phyloP scores from a whole-genome alignment of 169 alveolate genomes.

The Cyclospora cayetanensis region DNA sequence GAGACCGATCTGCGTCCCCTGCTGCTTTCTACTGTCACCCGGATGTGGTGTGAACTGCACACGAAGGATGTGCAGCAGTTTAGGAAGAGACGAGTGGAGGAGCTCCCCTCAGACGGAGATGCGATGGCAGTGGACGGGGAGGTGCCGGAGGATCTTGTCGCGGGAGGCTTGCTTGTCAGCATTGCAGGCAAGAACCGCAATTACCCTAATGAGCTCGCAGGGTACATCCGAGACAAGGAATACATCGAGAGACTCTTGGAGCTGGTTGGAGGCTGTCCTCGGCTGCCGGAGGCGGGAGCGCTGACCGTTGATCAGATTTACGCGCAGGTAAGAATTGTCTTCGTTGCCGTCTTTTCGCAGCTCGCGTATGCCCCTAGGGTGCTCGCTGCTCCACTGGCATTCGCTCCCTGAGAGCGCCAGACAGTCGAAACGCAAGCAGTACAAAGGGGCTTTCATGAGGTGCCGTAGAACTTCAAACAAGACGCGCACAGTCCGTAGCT shows the following conservation, averaged over 20 bases:
- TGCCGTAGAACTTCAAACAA: too few species aligned
- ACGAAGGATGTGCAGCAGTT: background rate
- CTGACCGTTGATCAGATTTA: constrained; percentile 66
- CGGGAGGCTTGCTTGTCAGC: background rate
- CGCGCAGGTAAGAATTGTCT: constrained; percentile 47
- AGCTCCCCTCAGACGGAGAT: background rate
- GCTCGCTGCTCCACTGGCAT: background rate
- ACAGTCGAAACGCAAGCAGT: background rate
- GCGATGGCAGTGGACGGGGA: background rate
- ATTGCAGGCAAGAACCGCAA: constrained; percentile 38
- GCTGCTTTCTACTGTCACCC: constrained; percentile 53
- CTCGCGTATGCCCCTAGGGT: background rate
- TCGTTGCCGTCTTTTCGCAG: background rate
- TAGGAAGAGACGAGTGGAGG: background rate
- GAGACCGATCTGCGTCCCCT: constrained; percentile 62
- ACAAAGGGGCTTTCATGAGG: too few species aligned
- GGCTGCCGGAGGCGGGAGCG: constrained; percentile 67
- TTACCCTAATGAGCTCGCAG: constrained; percentile 41
- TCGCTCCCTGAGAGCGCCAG: background rate
- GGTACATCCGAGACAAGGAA: constrained; percentile 62
- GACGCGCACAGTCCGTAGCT: too few species aligned
- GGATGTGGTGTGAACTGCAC: constrained; percentile 63
- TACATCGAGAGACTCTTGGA: constrained; percentile 58
- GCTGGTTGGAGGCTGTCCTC: constrained; percentile 60
- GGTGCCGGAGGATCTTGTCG: background rate